A percentile compares a stretch with the other conserved stretches of the same genome.
phyloP scores from a whole-genome alignment of 2,329 filamentous ascomycete species.

The Pseudogymnoascus sp. region DNA sequence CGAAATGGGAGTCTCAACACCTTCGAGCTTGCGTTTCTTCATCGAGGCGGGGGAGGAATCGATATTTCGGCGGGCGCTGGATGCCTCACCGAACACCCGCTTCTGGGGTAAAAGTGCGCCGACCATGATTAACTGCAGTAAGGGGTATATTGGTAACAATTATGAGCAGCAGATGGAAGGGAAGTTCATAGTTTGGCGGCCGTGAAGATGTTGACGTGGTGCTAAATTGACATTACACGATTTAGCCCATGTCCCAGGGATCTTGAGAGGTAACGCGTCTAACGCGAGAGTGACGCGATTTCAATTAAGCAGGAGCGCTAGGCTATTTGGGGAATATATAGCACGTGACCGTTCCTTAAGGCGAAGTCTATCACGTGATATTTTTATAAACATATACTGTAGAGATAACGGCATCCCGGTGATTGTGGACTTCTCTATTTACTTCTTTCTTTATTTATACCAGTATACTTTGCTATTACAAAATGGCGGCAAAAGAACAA shows the following conservation, averaged over 20 bases:
- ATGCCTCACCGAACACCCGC: conserved; percentile 62
- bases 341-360: neutral
- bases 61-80: conserved; percentile 56
- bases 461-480: neutral
- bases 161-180: neutral
- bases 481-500: too few species aligned
- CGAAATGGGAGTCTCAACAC: conserved; percentile 45
- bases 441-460: neutral
- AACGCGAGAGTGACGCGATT: conserved; percentile 9
- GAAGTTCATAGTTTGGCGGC: neutral
- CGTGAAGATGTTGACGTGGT: neutral
- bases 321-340: neutral
- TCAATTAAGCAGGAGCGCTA: neutral
- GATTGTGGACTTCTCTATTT: neutral
- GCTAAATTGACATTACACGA: neutral
- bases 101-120: conserved; percentile 55
- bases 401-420: neutral
- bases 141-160: neutral
- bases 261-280: conserved; percentile 3
- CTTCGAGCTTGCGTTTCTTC: conserved; percentile 81
- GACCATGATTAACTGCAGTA: conserved; percentile 22
- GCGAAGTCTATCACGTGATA: neutral
- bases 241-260: neutral
- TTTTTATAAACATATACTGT: neutral
- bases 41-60: conserved; percentile 42